Conservation (phyloP, 2,329 filamentous ascomycete genomes). For the Anthostomella pinea region DNA sequence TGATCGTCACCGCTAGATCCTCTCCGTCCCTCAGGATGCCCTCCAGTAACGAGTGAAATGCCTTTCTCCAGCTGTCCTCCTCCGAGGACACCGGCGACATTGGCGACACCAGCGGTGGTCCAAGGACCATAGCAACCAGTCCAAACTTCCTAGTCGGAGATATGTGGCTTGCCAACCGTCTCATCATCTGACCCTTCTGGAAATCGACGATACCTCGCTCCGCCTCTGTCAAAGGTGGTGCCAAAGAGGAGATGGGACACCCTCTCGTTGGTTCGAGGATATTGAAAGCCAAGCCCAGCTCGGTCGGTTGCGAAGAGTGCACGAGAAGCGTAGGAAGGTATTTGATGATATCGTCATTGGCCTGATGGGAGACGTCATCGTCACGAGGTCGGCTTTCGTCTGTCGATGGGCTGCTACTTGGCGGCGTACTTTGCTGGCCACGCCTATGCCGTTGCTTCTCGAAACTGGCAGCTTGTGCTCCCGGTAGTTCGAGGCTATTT, state of each 20-base stretch:
- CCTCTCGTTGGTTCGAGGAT: constrained; percentile 40
- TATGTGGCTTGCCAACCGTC: constrained; percentile 40
- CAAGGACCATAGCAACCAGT: constrained; percentile 37
- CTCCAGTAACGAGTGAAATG: constrained; percentile 57
- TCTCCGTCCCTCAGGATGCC: constrained; percentile 57
- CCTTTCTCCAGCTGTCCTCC: constrained; percentile 53
- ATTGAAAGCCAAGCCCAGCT: constrained; percentile 39
- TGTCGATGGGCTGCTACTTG: background rate
- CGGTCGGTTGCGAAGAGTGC: constrained; percentile 32
- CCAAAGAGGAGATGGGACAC: constrained; percentile 36
- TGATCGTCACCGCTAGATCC: constrained; percentile 56
- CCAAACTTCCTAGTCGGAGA: constrained; percentile 51
- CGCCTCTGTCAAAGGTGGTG: constrained; percentile 29
- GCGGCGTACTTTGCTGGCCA: no score
- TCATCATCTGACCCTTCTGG: constrained; percentile 46
- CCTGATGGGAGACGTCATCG: constrained; percentile 8
- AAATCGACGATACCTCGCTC: constrained; percentile 42
- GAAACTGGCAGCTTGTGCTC: background rate
- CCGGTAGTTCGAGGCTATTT: constrained; percentile 12
- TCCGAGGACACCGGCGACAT: no score
- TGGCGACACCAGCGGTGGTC: constrained; percentile 10
- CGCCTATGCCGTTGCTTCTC: no score
- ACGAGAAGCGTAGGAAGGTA: constrained; percentile 41
- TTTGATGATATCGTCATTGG: constrained; percentile 22
- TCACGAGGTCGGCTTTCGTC: background rate